These are phyloP conservation scores for Akebia trifoliata DNA, from an alignment of 164 flowering plant species.

Conservation along the genomic window DNA sequence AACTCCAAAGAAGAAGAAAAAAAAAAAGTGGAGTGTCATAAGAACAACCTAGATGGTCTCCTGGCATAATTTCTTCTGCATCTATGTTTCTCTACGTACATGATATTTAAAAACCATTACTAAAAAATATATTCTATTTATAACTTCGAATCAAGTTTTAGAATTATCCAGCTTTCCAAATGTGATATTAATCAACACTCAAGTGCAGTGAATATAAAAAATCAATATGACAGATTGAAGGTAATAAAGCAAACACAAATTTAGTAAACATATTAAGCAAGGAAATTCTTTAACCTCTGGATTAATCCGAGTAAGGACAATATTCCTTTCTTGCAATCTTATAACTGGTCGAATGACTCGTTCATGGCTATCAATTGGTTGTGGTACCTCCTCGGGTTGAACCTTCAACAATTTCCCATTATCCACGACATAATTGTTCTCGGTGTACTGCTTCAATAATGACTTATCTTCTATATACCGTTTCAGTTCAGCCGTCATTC, in stretches of 20 bases:
- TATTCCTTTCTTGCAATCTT: slow-evolving; percentile 75
- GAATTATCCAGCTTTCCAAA: no score
- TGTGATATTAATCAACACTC: no score
- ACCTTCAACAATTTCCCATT: slow-evolving; percentile 54
- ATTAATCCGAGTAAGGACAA: slow-evolving; percentile 91
- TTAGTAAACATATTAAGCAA: no score
- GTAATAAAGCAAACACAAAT: not conserved
- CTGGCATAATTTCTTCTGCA: no score
- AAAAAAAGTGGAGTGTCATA: no score
- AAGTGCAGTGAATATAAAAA: no score
- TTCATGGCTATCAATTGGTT: slow-evolving; percentile 42
- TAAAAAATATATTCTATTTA: no score
- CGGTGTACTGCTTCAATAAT: slow-evolving; percentile 78
- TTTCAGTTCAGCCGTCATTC: slow-evolving; percentile 82
- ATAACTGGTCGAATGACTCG: slow-evolving; percentile 68
- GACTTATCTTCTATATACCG: slow-evolving; percentile 71
- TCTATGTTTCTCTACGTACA: no score
- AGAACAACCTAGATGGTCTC: no score
- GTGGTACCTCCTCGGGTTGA: slow-evolving; percentile 71
- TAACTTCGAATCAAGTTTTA: no score
- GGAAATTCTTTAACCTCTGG: slow-evolving; percentile 70
- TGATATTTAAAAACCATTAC: no score
- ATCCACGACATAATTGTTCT: slow-evolving; percentile 64
- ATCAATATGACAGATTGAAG: not conserved
- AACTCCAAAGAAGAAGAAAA: no score